Conservation (phyloP, 108 stramenopile species). For the Pseudonitzschia multiseries region DNA sequence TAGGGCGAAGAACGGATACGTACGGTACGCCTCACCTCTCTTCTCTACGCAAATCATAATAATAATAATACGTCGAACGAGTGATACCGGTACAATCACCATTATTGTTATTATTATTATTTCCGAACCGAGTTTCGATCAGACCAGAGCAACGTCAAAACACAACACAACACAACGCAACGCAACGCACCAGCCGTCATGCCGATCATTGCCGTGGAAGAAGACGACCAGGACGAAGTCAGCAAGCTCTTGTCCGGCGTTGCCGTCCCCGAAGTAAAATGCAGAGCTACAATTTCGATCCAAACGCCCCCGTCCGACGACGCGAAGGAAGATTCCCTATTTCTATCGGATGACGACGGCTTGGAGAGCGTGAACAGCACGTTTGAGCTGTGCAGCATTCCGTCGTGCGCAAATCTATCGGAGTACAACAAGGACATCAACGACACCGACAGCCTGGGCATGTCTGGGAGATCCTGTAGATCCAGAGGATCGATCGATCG, state of each 20-base stretch:
- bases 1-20: too few species aligned
- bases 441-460: not conserved
- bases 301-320: not conserved
- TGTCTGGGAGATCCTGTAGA: not conserved
- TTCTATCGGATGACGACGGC: not conserved
- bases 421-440: not conserved
- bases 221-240: not conserved
- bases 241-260: not conserved
- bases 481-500: not conserved
- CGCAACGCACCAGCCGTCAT: not conserved
- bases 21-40: too few species aligned
- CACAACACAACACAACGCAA: too few species aligned
- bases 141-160: too few species aligned
- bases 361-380: not conserved
- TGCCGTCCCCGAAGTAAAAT: not conserved
- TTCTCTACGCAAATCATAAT: too few species aligned
- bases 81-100: too few species aligned
- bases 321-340: not conserved
- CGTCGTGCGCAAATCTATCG: not conserved
- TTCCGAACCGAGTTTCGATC: too few species aligned
- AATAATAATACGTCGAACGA: too few species aligned
- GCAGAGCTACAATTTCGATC: not conserved
- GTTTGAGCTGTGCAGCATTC: conserved; percentile 5
- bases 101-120: too few species aligned
- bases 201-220: not conserved